Evolutionary conservation across 1,284 basidiomycete genomes (phyloP).

Genomic region (Puccinia hordei): DNA sequence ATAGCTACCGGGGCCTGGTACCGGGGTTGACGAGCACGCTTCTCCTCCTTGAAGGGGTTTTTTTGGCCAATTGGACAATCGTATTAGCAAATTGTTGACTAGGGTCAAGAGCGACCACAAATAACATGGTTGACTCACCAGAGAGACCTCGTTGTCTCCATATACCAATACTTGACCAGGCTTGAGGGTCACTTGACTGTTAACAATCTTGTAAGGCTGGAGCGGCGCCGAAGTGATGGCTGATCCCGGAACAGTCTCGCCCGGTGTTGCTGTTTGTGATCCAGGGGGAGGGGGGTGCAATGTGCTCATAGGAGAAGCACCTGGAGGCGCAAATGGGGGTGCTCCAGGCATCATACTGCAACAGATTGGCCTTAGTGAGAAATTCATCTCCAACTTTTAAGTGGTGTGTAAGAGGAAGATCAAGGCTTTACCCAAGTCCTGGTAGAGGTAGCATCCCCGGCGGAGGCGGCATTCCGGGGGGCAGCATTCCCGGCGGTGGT

Average conservation of each 20-base stretch:
- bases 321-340: slow-evolving; percentile 46
- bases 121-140: slow-evolving; percentile 63
- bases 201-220: slow-evolving; percentile 64
- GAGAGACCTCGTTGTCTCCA: slow-evolving; percentile 73
- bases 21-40: slow-evolving; percentile 71
- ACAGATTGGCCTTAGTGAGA: neutral
- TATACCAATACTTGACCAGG: slow-evolving; percentile 75
- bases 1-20: slow-evolving; percentile 67
- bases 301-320: slow-evolving; percentile 15
- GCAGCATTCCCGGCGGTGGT: slow-evolving; percentile 57
- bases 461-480: slow-evolving; percentile 55
- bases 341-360: slow-evolving; percentile 40
- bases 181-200: slow-evolving; percentile 67
- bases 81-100: slow-evolving; percentile 9
- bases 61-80: neutral
- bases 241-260: slow-evolving; percentile 14
- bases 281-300: slow-evolving; percentile 33
- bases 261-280: slow-evolving; percentile 18
- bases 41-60: slow-evolving; percentile 71
- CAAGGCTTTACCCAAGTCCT: slow-evolving; percentile 24
- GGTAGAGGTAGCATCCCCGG: slow-evolving; percentile 45
- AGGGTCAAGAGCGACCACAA: neutral
- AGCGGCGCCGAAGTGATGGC: slow-evolving; percentile 58
- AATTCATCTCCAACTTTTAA: neutral
- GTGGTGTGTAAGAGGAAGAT: neutral